Conservation (phyloP, 2,329 filamentous ascomycete species). For the Calonectria ilicicola region DNA sequence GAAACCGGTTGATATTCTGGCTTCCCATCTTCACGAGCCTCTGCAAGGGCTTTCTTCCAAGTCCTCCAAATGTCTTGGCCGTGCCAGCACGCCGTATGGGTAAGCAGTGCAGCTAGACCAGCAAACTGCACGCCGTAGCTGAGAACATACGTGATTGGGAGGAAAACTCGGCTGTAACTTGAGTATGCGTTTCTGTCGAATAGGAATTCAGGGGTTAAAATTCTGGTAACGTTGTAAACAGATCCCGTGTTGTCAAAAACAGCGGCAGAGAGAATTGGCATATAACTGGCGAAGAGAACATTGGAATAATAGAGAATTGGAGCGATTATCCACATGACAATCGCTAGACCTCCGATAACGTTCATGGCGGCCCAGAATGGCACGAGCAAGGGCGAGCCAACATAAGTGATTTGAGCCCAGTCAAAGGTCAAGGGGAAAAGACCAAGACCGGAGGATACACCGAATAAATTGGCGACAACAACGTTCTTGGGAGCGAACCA, state of each 20-base stretch:
- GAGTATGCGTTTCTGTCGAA: constrained; percentile 83
- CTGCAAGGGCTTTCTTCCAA: constrained; percentile 76
- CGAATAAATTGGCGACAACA: constrained; percentile 88
- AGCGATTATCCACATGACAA: constrained; percentile 88
- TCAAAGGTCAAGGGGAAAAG: constrained; percentile 90
- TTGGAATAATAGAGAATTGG: constrained; percentile 86
- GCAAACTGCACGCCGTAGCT: constrained; percentile 91
- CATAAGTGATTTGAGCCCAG: constrained; percentile 91
- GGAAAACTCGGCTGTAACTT: constrained; percentile 85
- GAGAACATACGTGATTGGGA: constrained; percentile 88
- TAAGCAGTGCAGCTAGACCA: constrained; percentile 81
- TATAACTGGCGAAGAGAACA: constrained; percentile 82
- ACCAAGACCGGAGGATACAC: constrained; percentile 85
- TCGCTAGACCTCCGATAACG: constrained; percentile 81
- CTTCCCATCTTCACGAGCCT: constrained; percentile 66
- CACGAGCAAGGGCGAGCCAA: constrained; percentile 85
- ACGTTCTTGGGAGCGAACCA: constrained; percentile 91
- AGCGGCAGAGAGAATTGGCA: constrained; percentile 86
- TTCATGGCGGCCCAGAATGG: constrained; percentile 91
- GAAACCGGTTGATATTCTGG: constrained; percentile 65
- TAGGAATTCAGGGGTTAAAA: constrained; percentile 81
- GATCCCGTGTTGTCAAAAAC: constrained; percentile 89
- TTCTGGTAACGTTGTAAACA: constrained; percentile 84
- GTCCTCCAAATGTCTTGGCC: constrained; percentile 84
- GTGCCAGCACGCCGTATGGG: constrained; percentile 87